Evolutionary conservation across 345 rosid species (phyloP), one percentile per base, ranked within the genome.

Genomic region (Kandelia obovata): DNA sequence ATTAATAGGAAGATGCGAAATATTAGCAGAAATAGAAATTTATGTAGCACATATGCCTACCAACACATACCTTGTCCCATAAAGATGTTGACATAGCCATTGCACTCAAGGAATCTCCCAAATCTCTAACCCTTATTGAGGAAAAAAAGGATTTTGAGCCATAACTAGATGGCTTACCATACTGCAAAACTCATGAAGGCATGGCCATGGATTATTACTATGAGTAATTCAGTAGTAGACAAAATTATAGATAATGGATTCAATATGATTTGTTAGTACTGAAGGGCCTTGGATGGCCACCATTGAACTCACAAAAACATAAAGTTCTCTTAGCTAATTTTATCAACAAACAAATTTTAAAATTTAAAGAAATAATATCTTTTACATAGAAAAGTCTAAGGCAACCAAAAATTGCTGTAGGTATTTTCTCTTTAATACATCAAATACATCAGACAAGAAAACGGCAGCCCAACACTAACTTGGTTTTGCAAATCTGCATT

Each of bases 1-100:
- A 43, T 15, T 13, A 13, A 15, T 13, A 13, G 49, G 49, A 13
- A 43, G 17, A 43, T 1, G 4, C 2, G 19, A 43, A 43, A 13
- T 43, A 43, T 39, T 43, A 43, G 49, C 49, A 43, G 17, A 13
- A 43, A 15, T 43, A 43, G 5, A 43, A 11, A 43, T 43, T 43
- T 11, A 1, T 13, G 49, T 13, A 34, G 47, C 21, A 67, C 58
- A 51, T 49, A 6, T 64, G 23, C 47, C 23, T 43, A 63, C 19
- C 27, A 34, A 27, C 19, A 56, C 15, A 58, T 34, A 94, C 98
- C 94, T 91, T 94, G 61, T 87, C 84, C 98, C 98, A 94, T 13
- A 76, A 83, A 67, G 73, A 75, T 61, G 91, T 71, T 58, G 84
- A 73, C 64, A 65, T 76, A 23, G 71, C 63, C 68, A 75, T 65